phyloP scores from a whole-genome alignment of 169 alveolate genomes.

The Plasmodium blacklocki region DNA sequence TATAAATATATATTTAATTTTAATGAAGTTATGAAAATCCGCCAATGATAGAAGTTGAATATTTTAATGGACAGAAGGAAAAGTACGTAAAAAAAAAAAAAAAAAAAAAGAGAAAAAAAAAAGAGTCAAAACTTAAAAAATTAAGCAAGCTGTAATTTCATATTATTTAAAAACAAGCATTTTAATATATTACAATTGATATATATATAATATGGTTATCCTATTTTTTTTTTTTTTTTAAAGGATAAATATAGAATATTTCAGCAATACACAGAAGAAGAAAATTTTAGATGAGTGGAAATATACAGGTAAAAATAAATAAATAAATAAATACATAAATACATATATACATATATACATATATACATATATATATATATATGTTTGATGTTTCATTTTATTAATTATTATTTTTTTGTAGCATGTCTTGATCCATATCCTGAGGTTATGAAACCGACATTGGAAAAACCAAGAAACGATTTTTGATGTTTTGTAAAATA shows the following conservation, averaged over 20 bases:
- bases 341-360: not conserved
- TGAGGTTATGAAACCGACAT: no score
- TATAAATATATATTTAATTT: not conserved
- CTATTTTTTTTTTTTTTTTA: slow-evolving; percentile 5
- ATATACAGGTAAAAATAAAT: slow-evolving; percentile 40
- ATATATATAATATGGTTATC: not conserved
- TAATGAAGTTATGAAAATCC: slow-evolving; percentile 67
- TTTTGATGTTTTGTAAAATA: no score
- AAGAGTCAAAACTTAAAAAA: not conserved
- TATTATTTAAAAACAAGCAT: no score
- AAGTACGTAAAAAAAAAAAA: slow-evolving; percentile 17
- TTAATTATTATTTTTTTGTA: no score
- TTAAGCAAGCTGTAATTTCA: not conserved
- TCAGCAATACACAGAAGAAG: slow-evolving; percentile 54
- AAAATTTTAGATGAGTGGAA: slow-evolving; percentile 57
- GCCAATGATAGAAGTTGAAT: slow-evolving; percentile 71
- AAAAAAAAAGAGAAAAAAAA: not conserved
- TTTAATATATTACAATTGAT: no score
- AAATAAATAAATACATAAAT: not conserved
- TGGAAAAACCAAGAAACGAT: no score
- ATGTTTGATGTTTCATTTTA: no score
- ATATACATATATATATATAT: no score
- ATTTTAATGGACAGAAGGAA: slow-evolving; percentile 53
- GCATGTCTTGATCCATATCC: no score
- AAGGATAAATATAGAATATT: slow-evolving; percentile 71